Evolutionary conservation across 169 alveolate genomes (phyloP), one percentile per base, ranked within the genome.

Genomic region (Eimeria maxima): DNA sequence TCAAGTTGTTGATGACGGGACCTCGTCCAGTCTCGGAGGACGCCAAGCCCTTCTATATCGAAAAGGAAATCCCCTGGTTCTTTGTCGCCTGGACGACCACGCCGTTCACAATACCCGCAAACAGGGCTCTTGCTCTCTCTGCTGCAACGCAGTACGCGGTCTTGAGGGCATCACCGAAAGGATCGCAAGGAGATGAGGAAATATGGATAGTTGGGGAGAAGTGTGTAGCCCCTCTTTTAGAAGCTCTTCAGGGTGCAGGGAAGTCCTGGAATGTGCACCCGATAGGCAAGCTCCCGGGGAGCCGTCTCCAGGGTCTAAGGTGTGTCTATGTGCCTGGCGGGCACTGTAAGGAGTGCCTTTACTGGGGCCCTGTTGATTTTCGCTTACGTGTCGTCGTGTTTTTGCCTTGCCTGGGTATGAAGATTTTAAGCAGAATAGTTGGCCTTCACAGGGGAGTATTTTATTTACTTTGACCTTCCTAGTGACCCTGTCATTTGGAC

Each of bases 91-190:
- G 98, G 98, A 97, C 98, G 14, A 97, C 98, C 55, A 89, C 96
- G 45, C 97, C 98, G 16, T 97, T 97, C 97, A 97, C 98, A 14
- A 73, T 97, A 50, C 98, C 98, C 14, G 98, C 98, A 8, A 97
- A 97, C 91, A 90, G 97, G 33, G 98, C 98, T 14, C 73, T 96
- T 63, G 96, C 96, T 29, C 92, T 97, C 60, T 57, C 97, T 91
- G 73, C 95, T 38, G n/a, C 47, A 2, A 88, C 95, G 50, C 96
- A 78, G 5, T 97, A 97, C 74, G 95, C 95, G 65, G 69, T 90
- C 57, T 81, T 67, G 45, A 27, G 55, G n/a, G 86, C 95, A 24
- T 69, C 86, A 44, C 86, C 13, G 50, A 44, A 33, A 33, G 76
- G 86, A 27, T 74, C 76, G 33, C 63, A 47, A 11, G 69, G 29